Conservation (phyloP, 208 protist species). For the Trichomonas vaginalis region DNA sequence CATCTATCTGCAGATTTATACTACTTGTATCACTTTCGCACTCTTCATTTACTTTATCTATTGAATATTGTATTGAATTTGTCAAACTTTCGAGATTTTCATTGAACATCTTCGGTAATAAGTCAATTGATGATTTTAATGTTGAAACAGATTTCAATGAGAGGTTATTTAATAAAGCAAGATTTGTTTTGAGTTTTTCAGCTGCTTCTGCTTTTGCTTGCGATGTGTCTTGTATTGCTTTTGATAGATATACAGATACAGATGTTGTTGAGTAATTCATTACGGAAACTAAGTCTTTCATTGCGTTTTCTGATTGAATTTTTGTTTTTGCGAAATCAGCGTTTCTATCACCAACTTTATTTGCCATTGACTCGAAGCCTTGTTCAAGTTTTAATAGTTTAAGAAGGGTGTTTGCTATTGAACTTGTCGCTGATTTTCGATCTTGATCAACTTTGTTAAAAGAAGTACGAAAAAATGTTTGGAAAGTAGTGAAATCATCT, state of each 20-base stretch:
- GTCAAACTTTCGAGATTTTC: not conserved
- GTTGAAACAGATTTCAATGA: not conserved
- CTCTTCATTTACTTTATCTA: not conserved
- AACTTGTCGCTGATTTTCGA: not conserved
- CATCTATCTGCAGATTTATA: not conserved
- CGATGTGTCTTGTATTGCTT: not conserved
- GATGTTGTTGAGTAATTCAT: not conserved
- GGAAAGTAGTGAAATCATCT: not conserved
- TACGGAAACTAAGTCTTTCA: not conserved
- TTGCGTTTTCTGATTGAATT: not conserved
- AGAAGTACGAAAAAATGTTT: not conserved
- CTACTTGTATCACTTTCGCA: not conserved
- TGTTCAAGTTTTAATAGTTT: not conserved
- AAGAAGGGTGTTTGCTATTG: not conserved
- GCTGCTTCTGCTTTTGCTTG: not conserved
- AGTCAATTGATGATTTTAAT: not conserved
- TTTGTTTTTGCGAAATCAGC: not conserved
- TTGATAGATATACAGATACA: not conserved
- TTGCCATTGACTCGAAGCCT: not conserved
- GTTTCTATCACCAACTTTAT: not conserved
- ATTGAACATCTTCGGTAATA: not conserved
- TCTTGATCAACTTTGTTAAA: not conserved
- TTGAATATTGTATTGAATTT: not conserved
- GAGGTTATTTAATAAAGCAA: not conserved
- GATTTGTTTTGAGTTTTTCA: not conserved